Evolutionary conservation across 73 alveolate species (phyloP), one percentile per base, ranked within the genome.

Genomic region (Paramecium sonneborni): DNA sequence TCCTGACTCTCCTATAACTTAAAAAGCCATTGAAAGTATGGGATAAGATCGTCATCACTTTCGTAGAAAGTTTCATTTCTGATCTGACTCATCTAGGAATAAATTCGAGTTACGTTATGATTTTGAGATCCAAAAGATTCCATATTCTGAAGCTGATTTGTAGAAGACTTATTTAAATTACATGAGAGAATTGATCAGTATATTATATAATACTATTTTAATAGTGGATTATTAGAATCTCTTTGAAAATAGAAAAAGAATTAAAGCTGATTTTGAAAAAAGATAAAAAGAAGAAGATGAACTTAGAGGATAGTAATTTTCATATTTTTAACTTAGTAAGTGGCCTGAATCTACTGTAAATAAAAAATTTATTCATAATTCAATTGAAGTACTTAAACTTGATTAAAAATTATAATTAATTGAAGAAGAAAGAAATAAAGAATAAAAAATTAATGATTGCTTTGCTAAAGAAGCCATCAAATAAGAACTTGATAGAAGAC

Each of bases 1-100:
- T 62, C 84, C 84, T 62, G 84, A 62, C 11, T 62, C 84, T 62
- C 84, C 84, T 26, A 32, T 62, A 1, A 62, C 84, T 1, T 46
- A 62, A 32, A 62, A 62, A 62, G 39, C 84, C 84, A 62, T 62
- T 43, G 84, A 62, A n/a, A 62, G 84, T 26, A 2, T 62, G 30
- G 84, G 84, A 32, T 62, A 62, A 32, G 84, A 62, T 62, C 39
- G 84, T 12, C 18, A 30, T 26, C 84, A 62, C 44, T 62, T 62
- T 26, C 84, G 84, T 32, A 20, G 84, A 32, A 62, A 32, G 84
- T 62, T 30, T 30, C 44, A 32, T 62, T 52, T 52, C 30, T 52
- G 68, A 52, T 52, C 39, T 62, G 84, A 32, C 44, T 26, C 39
- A 62, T 30, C 44, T 62, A 62, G 84, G 44, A 62, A 62, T 32